phyloP scores from a whole-genome alignment of 108 stramenopile species.

The Cyclotella cryptica region DNA sequence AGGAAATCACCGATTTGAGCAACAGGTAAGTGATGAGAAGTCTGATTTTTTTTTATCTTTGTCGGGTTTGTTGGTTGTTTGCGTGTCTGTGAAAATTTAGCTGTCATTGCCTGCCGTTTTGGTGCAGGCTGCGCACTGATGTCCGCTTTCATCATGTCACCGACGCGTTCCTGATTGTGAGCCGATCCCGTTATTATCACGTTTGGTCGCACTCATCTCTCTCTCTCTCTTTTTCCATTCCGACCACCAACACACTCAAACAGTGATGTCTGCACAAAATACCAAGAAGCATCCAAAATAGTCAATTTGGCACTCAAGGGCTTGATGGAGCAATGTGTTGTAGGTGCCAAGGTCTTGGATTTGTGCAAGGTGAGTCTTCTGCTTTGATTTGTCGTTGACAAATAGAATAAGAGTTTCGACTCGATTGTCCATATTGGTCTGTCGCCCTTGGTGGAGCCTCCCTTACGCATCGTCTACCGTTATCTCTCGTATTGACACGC shows the following conservation, averaged over 20 bases:
- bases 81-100: neutral
- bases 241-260: neutral
- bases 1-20: neutral
- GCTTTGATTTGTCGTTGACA: neutral
- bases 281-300: slow-evolving; percentile 98
- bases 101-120: neutral
- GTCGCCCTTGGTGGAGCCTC: no score
- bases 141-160: neutral
- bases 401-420: neutral
- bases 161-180: no score
- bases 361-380: slow-evolving; percentile 72
- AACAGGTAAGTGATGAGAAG: neutral
- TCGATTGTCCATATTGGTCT: no score
- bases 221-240: neutral
- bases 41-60: neutral
- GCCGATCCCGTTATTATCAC: no score
- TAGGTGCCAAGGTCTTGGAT: slow-evolving; percentile 93
- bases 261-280: slow-evolving; percentile 98
- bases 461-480: no score
- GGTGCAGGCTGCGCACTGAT: no score
- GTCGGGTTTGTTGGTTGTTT: neutral
- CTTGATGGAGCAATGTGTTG: slow-evolving; percentile 84
- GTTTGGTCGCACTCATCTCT: neutral
- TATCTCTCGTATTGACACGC: neutral
- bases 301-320: slow-evolving; percentile 93